A percentile compares a stretch with the other conserved stretches of the same genome.
phyloP scores from a whole-genome alignment of 2,329 filamentous ascomycete genomes.

The Botrytis paeoniae region DNA sequence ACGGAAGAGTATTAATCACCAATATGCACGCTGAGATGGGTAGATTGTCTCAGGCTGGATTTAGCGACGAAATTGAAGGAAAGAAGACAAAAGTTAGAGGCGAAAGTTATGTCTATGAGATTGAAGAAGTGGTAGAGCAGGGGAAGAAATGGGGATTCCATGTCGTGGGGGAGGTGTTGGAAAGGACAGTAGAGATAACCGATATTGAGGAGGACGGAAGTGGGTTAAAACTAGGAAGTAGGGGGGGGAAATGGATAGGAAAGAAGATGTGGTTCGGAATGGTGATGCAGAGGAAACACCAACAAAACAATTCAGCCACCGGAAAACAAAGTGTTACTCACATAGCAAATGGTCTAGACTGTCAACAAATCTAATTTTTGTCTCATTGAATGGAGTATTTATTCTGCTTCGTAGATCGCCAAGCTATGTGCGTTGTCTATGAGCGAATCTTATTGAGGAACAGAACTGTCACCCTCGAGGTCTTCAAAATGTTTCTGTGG shows the following conservation, averaged over 20 bases:
- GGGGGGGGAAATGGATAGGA: slow-evolving; percentile 63
- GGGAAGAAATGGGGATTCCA: slow-evolving; percentile 47
- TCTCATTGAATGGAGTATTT: neutral
- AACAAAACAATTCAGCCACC: neutral
- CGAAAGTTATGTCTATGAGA: slow-evolving; percentile 54
- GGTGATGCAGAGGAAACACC: slow-evolving; percentile 40
- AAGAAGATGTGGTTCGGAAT: slow-evolving; percentile 53
- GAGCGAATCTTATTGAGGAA: neutral
- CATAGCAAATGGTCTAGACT: neutral
- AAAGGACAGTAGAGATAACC: slow-evolving; percentile 48
- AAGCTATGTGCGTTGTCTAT: neutral
- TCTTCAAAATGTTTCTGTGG: neutral
- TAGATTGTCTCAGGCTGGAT: slow-evolving; percentile 56
- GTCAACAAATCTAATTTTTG: neutral
- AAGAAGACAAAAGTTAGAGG: slow-evolving; percentile 57
- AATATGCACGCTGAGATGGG: slow-evolving; percentile 70
- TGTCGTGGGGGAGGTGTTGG: slow-evolving; percentile 42
- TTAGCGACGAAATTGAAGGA: slow-evolving; percentile 48
- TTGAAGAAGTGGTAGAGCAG: slow-evolving; percentile 50
- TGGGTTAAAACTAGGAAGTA: slow-evolving; percentile 55
- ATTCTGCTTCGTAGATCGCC: neutral
- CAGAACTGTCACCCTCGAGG: neutral
- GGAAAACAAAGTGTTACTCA: neutral
- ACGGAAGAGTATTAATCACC: slow-evolving; percentile 56
- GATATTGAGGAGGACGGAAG: slow-evolving; percentile 32